Evolutionary conservation across 371 early-diverging fungal genomes (phyloP), one percentile per base, ranked within the genome.

Genomic region (Rhizopus sp.): DNA sequence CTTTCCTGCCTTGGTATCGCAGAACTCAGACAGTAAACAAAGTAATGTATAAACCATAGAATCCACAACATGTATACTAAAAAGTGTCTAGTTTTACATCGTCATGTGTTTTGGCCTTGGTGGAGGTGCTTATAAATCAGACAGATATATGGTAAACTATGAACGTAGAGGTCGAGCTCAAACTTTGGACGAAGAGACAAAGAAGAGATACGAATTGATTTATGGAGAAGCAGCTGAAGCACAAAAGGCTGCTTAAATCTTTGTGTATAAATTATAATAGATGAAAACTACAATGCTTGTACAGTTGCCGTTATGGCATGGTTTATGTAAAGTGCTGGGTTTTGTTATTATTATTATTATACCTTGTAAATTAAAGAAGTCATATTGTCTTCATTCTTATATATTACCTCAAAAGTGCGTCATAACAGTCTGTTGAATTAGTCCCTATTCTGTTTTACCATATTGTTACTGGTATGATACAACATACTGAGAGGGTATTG

Each of bases 161-260:
- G 80, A 80, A 56, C 77, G 80, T 51, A 73, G 80, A 55, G 80
- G 80, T 37, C 71, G 80, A 55, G 75, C 72, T 35, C 66, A 72
- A 16, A 59, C 69, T 42, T 64, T 80, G 30, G 77, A 75, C 38
- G 71, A 67, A 39, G 66, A 73, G 4, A 73, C 72, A 4, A 72
- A 73, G 56, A 67, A 65, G 57, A 54, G 77, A 50, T 77, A 77
- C 17, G 75, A 80, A 35, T 29, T 77, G 4, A 47, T 80, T 46
- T 77, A 80, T 41, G 80, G 77, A 30, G 57, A 63, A 44, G 57
- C 59, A 23, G 31, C 50, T 57, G 54, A 63, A 39, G 55, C 48
- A 12, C 37, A 55, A 37, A 23, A 23, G 0, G 2, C 23, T 23
- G 23, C 23, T 23, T 23, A 23, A 23, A 23, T 23, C 23, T 0